These are phyloP conservation scores for Chaetomiaceae sp. DNA, from an alignment of 2,329 filamentous ascomycete species.

Conservation along the genomic window DNA sequence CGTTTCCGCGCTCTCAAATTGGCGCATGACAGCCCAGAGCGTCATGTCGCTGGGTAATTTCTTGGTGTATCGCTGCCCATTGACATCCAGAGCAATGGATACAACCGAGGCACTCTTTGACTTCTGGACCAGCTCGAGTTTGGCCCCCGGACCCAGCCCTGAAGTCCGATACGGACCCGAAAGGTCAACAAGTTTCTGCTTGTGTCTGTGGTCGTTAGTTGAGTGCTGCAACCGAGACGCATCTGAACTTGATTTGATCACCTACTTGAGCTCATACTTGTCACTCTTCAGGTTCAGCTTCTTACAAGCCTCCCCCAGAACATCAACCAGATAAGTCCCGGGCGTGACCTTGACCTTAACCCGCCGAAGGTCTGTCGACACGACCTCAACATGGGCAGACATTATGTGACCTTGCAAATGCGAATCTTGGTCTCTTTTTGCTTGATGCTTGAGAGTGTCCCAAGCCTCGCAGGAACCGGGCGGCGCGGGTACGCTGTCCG, in stretches of 20 bases:
- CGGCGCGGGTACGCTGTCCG: too few relatives aligned
- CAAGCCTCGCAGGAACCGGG: too few relatives aligned
- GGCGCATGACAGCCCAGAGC: conserved; percentile 81
- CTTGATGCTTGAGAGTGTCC: too few relatives aligned
- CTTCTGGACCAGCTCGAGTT: conserved; percentile 82
- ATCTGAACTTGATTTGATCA: not conserved
- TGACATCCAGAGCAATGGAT: conserved; percentile 80
- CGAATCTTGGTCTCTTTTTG: too few relatives aligned
- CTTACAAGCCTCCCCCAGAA: conserved; percentile 79
- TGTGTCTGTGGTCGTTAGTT: conserved; percentile 48
- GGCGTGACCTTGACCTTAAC: conserved; percentile 78
- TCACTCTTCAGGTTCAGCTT: conserved; percentile 69
- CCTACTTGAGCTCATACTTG: conserved; percentile 75
- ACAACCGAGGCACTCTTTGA: conserved; percentile 82
- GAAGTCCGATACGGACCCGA: conserved; percentile 78
- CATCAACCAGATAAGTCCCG: conserved; percentile 72
- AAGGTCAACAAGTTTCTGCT: conserved; percentile 79
- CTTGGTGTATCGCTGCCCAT: conserved; percentile 62
- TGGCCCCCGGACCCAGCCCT: conserved; percentile 77
- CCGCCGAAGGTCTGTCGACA: conserved; percentile 71
- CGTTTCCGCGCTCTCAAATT: conserved; percentile 68
- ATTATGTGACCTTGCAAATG: conserved; percentile 50
- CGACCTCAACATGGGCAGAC: conserved; percentile 83
- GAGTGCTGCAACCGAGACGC: too few relatives aligned
- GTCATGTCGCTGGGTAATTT: conserved; percentile 86